phyloP scores from a whole-genome alignment of 2,329 filamentous ascomycete species.

The Monilinia fructicola region DNA sequence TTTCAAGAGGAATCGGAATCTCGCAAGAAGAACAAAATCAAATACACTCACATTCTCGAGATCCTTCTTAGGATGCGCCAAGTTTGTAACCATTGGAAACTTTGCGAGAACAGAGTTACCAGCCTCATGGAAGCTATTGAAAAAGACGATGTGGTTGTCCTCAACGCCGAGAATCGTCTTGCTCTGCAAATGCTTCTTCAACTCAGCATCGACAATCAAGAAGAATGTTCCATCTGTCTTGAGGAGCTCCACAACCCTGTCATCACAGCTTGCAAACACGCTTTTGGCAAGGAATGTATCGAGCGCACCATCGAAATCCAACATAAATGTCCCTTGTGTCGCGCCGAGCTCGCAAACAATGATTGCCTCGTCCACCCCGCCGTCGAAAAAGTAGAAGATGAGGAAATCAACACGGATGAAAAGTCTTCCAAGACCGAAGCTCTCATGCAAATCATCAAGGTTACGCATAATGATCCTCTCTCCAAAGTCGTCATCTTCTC shows the following conservation, averaged over 20 bases:
- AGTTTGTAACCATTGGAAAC: constrained; percentile 84
- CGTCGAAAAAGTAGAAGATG: constrained; percentile 51
- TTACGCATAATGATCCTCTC: constrained; percentile 60
- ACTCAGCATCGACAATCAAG: constrained; percentile 74
- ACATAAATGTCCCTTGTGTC: constrained; percentile 82
- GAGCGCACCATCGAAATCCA: constrained; percentile 71
- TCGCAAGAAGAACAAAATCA: constrained; percentile 44
- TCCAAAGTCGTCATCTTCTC: constrained; percentile 74
- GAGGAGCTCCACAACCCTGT: constrained; percentile 70
- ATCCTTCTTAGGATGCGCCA: constrained; percentile 80
- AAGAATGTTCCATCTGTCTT: constrained; percentile 81
- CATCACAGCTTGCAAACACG: constrained; percentile 82
- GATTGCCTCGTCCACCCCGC: constrained; percentile 66
- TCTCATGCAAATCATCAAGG: constrained; percentile 70
- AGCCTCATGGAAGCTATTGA: constrained; percentile 71
- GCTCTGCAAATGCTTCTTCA: constrained; percentile 75
- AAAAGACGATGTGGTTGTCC: constrained; percentile 61
- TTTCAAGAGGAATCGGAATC: constrained; percentile 47
- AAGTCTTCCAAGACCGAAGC: constrained; percentile 83
- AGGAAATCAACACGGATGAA: constrained; percentile 59
- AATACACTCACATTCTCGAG: constrained; percentile 76
- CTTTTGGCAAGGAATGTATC: constrained; percentile 75
- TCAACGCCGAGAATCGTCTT: constrained; percentile 70
- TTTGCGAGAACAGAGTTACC: constrained; percentile 73
- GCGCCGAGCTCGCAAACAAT: constrained; percentile 61